phyloP scores from a whole-genome alignment of 768 basidiomycete genomes.

The Astraeus odoratus region DNA sequence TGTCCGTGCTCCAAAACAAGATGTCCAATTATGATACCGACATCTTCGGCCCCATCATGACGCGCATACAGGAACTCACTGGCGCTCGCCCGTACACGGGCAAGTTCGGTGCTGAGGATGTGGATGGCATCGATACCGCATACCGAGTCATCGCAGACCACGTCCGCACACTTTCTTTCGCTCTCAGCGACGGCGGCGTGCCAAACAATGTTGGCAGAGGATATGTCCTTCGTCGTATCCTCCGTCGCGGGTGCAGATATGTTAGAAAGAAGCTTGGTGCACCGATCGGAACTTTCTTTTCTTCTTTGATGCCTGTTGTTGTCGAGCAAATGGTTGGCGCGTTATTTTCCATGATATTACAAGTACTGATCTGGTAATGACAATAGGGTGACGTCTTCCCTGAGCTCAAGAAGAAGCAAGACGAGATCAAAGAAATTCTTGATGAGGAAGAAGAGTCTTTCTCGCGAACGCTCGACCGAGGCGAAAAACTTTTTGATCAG shows the following conservation, averaged over 20 bases:
- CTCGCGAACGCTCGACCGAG: conserved; percentile 93
- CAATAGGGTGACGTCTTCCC: conserved; percentile 81
- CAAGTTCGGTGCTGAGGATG: conserved; percentile 91
- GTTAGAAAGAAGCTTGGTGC: conserved; percentile 93
- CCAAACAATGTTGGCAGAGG: conserved; percentile 96
- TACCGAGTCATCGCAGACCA: conserved; percentile 98
- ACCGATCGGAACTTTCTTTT: conserved; percentile 92
- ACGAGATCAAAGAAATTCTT: conserved; percentile 88
- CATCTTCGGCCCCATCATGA: conserved; percentile 85
- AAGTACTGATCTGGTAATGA: conserved; percentile 6
- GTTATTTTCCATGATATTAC: neutral
- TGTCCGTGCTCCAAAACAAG: conserved; percentile 87
- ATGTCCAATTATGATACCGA: conserved; percentile 98
- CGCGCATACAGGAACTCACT: conserved; percentile 79
- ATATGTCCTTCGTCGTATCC: conserved; percentile 91
- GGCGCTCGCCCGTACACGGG: conserved; percentile 84
- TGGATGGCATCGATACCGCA: conserved; percentile 93
- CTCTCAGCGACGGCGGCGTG: conserved; percentile 92
- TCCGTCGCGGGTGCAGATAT: conserved; percentile 91
- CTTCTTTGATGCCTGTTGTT: conserved; percentile 82
- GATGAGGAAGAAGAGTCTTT: conserved; percentile 98
- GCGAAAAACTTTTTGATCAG: conserved; percentile 91
- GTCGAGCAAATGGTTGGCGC: conserved; percentile 75
- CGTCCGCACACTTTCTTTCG: conserved; percentile 90
- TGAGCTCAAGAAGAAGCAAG: conserved; percentile 76